Base-by-base conservation (phyloP, 2,329 filamentous ascomycete species). In the Apiospora aurea region DNA sequence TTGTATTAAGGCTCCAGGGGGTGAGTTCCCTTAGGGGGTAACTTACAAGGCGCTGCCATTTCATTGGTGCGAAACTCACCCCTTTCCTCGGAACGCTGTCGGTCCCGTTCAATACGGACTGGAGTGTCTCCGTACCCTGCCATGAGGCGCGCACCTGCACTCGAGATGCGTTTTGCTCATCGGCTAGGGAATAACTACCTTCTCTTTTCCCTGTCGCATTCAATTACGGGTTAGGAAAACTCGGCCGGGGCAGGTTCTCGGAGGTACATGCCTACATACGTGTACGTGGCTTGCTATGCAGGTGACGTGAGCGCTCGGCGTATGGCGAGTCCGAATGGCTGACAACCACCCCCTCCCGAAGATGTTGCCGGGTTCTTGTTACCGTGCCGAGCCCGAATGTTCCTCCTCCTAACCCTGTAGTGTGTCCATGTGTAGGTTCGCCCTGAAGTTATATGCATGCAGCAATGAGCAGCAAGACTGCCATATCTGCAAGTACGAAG, bases 311-410 rank as follows among this genome's bases (percentile, higher is more conserved):
- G 29, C 53, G 53, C 26, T 1, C 53, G 53, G 16, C 53, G 53
- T 61, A 13, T 64, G 57, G 41, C 57, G 29, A 64, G 18, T 64
- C 29, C 57, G 57, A 34, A 64, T 16, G 57, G 57, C 29, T 41
- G 57, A 64, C 18, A n/a, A 38, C 34, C 34, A 38, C 34, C 53
- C 53, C 10, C 34, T 18, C 8, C 34, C 5, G 34, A 41, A n/a
- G 21, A 11, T n/a, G 21, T 7, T 41, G 24, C 34, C 34, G 57
- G 34, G 7, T 10, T n/a, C 4, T 13, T 38, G 26, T 41, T n/a
- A n/a, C 57, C 18, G 34, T 16, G 29, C 29, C 53, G 26, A 4
- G 11, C 16, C 5, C 26, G 14, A 21, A 5, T 7, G 1, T 11
- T 4, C 29, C 7, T n/a, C 34, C 5, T 38, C 16, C 16, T 10